Percentiles rank a stretch among this genome's conserved stretches.
These are phyloP conservation scores for Colletotrichum somersetense DNA, from an alignment of 2,329 filamentous ascomycete genomes.

Conservation along the genomic window DNA sequence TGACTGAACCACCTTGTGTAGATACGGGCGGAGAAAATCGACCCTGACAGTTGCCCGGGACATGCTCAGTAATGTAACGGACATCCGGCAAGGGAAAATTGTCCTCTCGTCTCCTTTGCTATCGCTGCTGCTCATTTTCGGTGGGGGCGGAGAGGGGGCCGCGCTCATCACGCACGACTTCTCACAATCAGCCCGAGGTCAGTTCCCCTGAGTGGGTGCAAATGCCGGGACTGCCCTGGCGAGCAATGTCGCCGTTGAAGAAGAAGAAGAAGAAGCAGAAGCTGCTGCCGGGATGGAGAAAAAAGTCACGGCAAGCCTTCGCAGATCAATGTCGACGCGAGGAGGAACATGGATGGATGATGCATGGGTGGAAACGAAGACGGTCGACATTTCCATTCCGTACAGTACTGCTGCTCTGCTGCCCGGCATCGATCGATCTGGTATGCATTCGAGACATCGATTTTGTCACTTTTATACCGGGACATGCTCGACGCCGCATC, in stretches of 20 bases:
- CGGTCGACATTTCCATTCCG: constrained; percentile 3
- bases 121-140: neutral
- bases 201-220: neutral
- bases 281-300: neutral
- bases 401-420: neutral
- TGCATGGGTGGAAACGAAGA: constrained; percentile 6
- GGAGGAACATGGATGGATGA: constrained; percentile 2
- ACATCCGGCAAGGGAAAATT: constrained; percentile 28
- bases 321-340: neutral
- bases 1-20: too few species aligned
- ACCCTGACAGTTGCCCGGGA: constrained; percentile 20
- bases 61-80: constrained; percentile 11
- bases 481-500: neutral
- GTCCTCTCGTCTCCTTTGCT: neutral
- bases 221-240: neutral
- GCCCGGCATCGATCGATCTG: constrained; percentile 3
- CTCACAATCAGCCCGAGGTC: neutral
- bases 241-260: neutral
- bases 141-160: neutral
- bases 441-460: neutral
- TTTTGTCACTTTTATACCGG: neutral
- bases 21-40: constrained; percentile 14
- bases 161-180: neutral
- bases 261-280: neutral
- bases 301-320: constrained; percentile 13